Evolutionary conservation across 495 filamentous ascomycete species (phyloP).

Genomic region (Xylaria castorea): DNA sequence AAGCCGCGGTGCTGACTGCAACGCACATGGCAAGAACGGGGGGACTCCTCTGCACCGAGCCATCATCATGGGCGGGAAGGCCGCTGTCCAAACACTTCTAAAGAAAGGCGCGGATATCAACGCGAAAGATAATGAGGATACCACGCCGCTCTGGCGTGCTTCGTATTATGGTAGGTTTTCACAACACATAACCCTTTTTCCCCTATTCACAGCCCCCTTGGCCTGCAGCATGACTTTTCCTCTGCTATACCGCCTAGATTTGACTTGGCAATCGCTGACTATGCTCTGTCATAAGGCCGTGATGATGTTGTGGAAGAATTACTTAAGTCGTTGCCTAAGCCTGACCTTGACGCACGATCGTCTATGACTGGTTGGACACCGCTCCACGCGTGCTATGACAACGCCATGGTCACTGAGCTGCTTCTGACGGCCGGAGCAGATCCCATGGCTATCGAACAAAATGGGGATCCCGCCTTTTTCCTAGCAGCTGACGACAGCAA

Average conservation of each 20-base stretch:
- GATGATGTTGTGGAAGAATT: background rate
- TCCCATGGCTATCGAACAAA: background rate
- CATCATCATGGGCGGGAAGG: conserved; percentile 19
- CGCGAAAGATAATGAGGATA: background rate
- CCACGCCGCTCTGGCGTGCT: background rate
- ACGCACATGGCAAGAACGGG: conserved; percentile 35
- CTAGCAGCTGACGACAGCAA: background rate
- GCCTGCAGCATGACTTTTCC: too few relatives aligned
- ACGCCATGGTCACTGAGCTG: background rate
- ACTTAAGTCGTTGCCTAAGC: background rate
- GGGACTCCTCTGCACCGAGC: conserved; percentile 41
- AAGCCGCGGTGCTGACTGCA: conserved; percentile 13
- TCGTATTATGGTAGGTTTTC: background rate
- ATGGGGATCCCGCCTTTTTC: background rate
- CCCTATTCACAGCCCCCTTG: too few relatives aligned
- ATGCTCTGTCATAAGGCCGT: background rate
- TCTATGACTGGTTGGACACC: background rate
- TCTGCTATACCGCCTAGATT: too few relatives aligned
- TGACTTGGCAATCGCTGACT: too few relatives aligned
- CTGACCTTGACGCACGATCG: background rate
- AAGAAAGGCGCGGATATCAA: background rate
- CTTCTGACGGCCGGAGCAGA: background rate
- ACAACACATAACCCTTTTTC: background rate
- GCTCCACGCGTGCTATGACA: background rate
- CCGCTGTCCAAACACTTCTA: conserved; percentile 1